These are phyloP conservation scores for Coniochaeta sp. DNA, from an alignment of 2,329 filamentous ascomycete genomes.

Conservation along the genomic window DNA sequence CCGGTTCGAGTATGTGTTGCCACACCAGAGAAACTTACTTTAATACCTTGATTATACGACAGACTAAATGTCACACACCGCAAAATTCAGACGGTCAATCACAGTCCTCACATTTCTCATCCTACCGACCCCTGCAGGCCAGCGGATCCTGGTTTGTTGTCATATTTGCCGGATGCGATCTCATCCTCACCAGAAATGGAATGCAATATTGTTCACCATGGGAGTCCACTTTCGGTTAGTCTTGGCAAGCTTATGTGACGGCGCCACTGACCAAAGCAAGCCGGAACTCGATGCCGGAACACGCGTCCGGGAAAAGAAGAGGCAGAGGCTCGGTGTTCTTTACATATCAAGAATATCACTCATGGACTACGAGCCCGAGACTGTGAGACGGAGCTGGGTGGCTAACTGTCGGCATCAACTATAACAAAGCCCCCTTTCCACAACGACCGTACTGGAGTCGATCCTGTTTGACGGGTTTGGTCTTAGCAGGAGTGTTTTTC, in stretches of 20 bases:
- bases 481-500: not conserved
- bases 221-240: not conserved
- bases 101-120: not conserved
- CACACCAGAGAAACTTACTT: not conserved
- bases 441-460: not conserved
- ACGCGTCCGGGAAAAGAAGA: not conserved
- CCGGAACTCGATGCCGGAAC: not conserved
- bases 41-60: not conserved
- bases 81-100: not conserved
- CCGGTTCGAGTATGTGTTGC: not conserved
- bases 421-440: not conserved
- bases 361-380: not conserved
- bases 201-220: not conserved
- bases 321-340: not conserved
- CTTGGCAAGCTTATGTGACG: not conserved
- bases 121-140: not conserved
- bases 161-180: not conserved
- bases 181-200: not conserved
- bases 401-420: not conserved
- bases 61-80: not conserved
- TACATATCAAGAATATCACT: not conserved
- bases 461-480: not conserved
- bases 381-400: not conserved
- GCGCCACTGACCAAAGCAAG: not conserved
- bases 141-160: not conserved